These are phyloP conservation scores for Arthrobotrys sinensis DNA, from an alignment of 2,329 filamentous ascomycete genomes.

Conservation along the genomic window DNA sequence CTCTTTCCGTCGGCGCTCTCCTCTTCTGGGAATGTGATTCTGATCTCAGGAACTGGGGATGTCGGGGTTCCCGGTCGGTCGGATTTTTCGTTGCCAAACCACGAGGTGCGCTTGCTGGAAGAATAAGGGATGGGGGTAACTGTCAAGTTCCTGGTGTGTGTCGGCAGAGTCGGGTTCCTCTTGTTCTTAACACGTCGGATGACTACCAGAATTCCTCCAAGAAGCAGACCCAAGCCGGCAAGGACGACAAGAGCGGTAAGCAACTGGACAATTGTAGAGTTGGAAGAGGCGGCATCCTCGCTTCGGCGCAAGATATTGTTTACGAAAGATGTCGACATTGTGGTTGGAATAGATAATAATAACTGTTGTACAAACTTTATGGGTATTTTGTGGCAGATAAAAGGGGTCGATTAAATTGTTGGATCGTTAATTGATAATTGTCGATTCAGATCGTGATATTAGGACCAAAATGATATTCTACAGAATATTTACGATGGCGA, in stretches of 20 bases:
- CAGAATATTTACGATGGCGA: slow-evolving; percentile 48
- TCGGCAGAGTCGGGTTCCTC: slow-evolving; percentile 67
- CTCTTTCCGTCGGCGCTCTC: slow-evolving; percentile 86
- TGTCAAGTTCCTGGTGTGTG: slow-evolving; percentile 69
- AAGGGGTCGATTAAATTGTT: slow-evolving; percentile 21
- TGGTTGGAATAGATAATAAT: slow-evolving; percentile 26
- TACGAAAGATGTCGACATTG: slow-evolving; percentile 53
- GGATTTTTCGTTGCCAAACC: slow-evolving; percentile 63
- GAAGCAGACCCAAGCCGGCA: slow-evolving; percentile 79
- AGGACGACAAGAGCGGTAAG: slow-evolving; percentile 85
- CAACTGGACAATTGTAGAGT: slow-evolving; percentile 78
- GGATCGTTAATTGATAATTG: slow-evolving; percentile 29
- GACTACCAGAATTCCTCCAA: slow-evolving; percentile 79
- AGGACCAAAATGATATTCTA: slow-evolving; percentile 62
- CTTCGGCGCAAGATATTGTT: slow-evolving; percentile 66
- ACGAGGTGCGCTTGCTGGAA: slow-evolving; percentile 59
- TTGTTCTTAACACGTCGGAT: slow-evolving; percentile 77
- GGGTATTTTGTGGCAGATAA: slow-evolving; percentile 2
- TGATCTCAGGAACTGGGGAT: slow-evolving; percentile 91
- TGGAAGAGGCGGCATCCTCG: slow-evolving; percentile 70
- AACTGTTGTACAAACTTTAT: slow-evolving; percentile 67
- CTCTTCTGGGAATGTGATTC: slow-evolving; percentile 98
- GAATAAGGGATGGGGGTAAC: slow-evolving; percentile 69
- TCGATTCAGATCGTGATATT: slow-evolving; percentile 64
- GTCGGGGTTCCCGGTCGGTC: slow-evolving; percentile 72